Base-by-base conservation (phyloP, 2,329 filamentous ascomycete species). In the Colletotrichum paranaense region DNA sequence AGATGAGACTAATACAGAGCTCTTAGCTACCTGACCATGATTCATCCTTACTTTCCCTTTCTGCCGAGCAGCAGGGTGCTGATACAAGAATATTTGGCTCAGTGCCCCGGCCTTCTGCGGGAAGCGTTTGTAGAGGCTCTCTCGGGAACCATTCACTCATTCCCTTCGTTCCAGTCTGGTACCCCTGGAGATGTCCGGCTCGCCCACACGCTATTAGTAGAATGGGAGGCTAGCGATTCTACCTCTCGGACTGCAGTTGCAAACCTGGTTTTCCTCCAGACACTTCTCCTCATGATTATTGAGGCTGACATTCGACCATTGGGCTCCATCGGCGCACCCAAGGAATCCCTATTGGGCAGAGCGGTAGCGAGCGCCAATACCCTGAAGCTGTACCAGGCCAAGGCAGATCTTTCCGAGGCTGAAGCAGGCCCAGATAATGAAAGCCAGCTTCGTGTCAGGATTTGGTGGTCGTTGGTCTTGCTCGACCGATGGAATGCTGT, bases 401-500 rank as follows among this genome's bases (percentile, higher is more conserved):
- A 80, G 42, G 73, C 85, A 73, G 81, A 85, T 62, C 75, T 72
- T 12, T 67, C 85, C 58, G 85, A 86, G 65, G 80, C 82, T 5
- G 86, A 88, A 5, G 80, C 84, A 11, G 89, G 92, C 65, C 78
- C 84, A 2, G 91, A 94, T 78, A 88, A 88, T 24, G 89, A 92
- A 57, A 89, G 91, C 62, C 89, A 89, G 22, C 83, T 94, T 4
- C 88, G 88, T 1, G 85, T 91, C 63, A 88, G 92, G 56, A 88
- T 92, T 22, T 95, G 93, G 93, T 94, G 92, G 91, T 89, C 90
- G 16, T 83, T 95, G 42, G 88, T 94, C 58, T 87, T 93, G 75
- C 88, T 95, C 75, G 93, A 95, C 78, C 88, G 92, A 19, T 95
- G 92, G 92, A 90, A 94, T 78, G 91, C 93, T 4, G 88, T 91